phyloP scores from a whole-genome alignment of 1,284 basidiomycete species.

The Fereydounia khargensis region DNA sequence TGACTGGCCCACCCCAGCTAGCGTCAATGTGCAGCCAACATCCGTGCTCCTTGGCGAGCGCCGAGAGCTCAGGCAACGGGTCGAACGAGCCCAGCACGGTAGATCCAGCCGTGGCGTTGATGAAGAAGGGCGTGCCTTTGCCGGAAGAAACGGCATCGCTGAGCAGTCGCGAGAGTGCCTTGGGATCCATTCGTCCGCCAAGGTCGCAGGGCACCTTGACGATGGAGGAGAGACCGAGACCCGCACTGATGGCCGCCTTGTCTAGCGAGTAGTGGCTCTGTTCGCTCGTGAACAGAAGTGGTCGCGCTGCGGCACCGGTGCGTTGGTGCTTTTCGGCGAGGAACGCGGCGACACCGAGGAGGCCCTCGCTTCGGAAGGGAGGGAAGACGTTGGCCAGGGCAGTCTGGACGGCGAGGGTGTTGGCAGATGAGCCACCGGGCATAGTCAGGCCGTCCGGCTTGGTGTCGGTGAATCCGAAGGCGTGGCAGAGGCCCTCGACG shows the following conservation, averaged over 20 bases:
- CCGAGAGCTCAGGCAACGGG: conserved; percentile 51
- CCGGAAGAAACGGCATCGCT: conserved; percentile 7
- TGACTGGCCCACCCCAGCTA: conserved; percentile 58
- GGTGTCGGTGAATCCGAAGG: conserved; percentile 48
- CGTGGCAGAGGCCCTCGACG: conserved; percentile 32
- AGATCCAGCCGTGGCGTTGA: conserved; percentile 59
- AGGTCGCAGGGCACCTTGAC: conserved; percentile 53
- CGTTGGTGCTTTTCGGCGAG: conserved; percentile 13
- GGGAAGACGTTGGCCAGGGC: conserved; percentile 57
- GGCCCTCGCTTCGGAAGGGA: conserved; percentile 50
- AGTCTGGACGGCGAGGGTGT: conserved; percentile 58
- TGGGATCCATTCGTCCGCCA: conserved; percentile 39
- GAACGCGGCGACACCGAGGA: conserved; percentile 37
- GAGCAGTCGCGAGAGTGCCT: conserved; percentile 27
- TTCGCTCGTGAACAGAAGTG: conserved; percentile 57
- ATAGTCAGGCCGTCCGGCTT: conserved; percentile 50
- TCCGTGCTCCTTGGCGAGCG: conserved; percentile 36
- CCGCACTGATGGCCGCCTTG: conserved; percentile 59
- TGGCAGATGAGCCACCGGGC: conserved; percentile 59
- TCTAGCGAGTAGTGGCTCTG: conserved; percentile 59
- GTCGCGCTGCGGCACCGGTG: conserved; percentile 22
- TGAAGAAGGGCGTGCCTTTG: conserved; percentile 56
- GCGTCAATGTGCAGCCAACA: conserved; percentile 60
- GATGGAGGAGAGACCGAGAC: conserved; percentile 56
- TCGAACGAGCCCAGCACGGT: conserved; percentile 59